Conservation (phyloP, 345 rosid genomes). For the Psidium friedrichsthalianum region DNA sequence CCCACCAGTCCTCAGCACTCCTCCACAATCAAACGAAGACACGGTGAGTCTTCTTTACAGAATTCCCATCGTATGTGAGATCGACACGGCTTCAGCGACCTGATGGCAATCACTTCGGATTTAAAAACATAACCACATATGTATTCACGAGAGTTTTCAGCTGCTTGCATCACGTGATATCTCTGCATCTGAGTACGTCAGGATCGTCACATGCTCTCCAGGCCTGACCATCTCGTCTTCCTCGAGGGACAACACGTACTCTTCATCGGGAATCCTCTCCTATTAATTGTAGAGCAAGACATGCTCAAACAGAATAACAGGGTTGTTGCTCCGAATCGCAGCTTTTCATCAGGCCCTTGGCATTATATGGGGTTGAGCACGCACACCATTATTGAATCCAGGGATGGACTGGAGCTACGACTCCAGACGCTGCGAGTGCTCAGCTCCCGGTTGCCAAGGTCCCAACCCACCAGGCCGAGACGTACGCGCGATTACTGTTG, state of each 20-base stretch:
- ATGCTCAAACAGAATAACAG: constrained; percentile 89
- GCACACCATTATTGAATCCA: constrained; percentile 98
- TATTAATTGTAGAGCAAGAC: constrained; percentile 96
- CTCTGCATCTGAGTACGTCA: constrained; percentile 95
- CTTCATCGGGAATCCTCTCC: constrained; percentile 91
- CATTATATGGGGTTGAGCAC: constrained; percentile 96
- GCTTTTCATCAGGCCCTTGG: constrained; percentile 99
- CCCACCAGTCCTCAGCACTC: constrained; percentile 97
- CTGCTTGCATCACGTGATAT: constrained; percentile 96
- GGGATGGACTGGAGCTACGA: constrained; percentile 98
- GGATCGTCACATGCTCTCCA: constrained; percentile 75
- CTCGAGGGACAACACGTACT: constrained; percentile 76
- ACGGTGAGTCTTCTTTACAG: constrained; percentile 83
- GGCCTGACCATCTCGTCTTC: constrained; percentile 99
- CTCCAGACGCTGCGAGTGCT: constrained; percentile 93
- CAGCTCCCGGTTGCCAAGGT: constrained; percentile 96
- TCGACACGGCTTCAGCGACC: constrained; percentile 91
- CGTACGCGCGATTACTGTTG: constrained; percentile 81
- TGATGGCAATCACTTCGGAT: constrained; percentile 94
- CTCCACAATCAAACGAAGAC: constrained; percentile 91
- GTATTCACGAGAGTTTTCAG: constrained; percentile 82
- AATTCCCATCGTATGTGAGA: constrained; percentile 77
- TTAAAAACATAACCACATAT: too few relatives aligned
- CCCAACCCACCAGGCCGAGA: constrained; percentile 99
- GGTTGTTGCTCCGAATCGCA: constrained; percentile 94